Conservation (phyloP, 192 early-diverging fungal species). For the Mortierella alpina region DNA sequence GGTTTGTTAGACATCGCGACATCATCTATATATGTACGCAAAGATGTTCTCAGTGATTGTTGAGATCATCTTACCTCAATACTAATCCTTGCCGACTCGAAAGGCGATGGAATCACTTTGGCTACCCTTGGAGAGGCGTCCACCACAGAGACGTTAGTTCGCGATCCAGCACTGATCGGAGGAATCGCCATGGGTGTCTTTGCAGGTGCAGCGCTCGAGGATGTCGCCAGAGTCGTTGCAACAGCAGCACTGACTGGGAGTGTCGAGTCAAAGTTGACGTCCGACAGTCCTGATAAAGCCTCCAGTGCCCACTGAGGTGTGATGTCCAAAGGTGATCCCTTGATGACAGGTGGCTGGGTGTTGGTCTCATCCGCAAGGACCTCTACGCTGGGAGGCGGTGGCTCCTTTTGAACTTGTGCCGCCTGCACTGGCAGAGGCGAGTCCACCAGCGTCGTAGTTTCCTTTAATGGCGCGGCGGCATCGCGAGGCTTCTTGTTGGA, state of each 20-base stretch:
- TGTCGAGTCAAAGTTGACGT: conserved; percentile 33
- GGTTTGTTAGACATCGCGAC: neutral
- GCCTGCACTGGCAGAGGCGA: neutral
- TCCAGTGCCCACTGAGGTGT: conserved; percentile 31
- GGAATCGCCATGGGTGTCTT: conserved; percentile 11
- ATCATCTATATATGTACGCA: too few species aligned
- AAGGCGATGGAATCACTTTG: conserved; percentile 25
- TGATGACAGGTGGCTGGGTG: neutral
- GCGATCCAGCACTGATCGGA: conserved; percentile 7
- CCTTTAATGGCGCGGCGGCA: conserved; percentile 4
- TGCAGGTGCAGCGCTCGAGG: conserved; percentile 9
- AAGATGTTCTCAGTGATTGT: neutral
- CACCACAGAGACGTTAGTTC: neutral
- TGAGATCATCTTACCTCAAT: conserved; percentile 13
- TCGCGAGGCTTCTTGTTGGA: conserved; percentile 25
- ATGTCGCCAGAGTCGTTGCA: conserved; percentile 9
- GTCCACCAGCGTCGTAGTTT: neutral
- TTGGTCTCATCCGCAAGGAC: neutral
- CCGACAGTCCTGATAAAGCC: conserved; percentile 28
- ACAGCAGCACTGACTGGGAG: conserved; percentile 20
- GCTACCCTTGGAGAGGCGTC: conserved; percentile 10
- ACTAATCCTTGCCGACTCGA: conserved; percentile 7
- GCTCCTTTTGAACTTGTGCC: neutral
- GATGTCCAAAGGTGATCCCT: neutral
- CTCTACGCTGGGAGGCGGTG: too few species aligned